Conservation (phyloP, 1,139 yeast species). For the Scheffersomyces cryptocercus region DNA sequence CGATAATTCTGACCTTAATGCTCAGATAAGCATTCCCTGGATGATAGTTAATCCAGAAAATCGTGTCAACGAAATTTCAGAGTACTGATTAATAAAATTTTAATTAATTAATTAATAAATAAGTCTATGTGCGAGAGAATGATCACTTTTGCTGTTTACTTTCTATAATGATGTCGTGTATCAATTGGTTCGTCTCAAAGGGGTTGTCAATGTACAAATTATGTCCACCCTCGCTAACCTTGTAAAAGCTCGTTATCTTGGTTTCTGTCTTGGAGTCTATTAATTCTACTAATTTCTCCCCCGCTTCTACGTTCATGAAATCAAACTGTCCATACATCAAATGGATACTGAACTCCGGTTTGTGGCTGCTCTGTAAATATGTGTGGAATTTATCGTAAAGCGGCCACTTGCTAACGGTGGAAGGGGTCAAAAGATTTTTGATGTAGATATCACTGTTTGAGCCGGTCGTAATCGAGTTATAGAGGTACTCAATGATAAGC, state of each 20-base stretch:
- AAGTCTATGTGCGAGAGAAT: too few relatives aligned
- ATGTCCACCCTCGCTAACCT: constrained; percentile 46
- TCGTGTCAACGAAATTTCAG: too few relatives aligned
- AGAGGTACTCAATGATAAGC: constrained; percentile 56
- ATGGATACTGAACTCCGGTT: constrained; percentile 38
- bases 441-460: constrained; percentile 68
- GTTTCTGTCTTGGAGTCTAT: constrained; percentile 54
- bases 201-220: constrained; percentile 50
- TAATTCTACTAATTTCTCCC: constrained; percentile 48
- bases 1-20: too few relatives aligned
- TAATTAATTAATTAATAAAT: too few relatives aligned
- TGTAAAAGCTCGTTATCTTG: constrained; percentile 27
- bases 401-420: constrained; percentile 78
- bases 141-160: not conserved
- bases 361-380: constrained; percentile 15
- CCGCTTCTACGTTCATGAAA: constrained; percentile 84
- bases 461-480: constrained; percentile 58
- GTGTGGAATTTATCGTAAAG: constrained; percentile 59
- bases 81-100: too few relatives aligned
- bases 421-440: constrained; percentile 66
- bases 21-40: too few relatives aligned
- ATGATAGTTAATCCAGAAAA: too few relatives aligned
- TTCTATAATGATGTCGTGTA: constrained; percentile 13
- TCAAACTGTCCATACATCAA: constrained; percentile 81
- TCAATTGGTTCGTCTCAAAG: constrained; percentile 51